These are phyloP conservation scores for Prunus padus DNA, from an alignment of 306 rosid species.

Conservation along the genomic window DNA sequence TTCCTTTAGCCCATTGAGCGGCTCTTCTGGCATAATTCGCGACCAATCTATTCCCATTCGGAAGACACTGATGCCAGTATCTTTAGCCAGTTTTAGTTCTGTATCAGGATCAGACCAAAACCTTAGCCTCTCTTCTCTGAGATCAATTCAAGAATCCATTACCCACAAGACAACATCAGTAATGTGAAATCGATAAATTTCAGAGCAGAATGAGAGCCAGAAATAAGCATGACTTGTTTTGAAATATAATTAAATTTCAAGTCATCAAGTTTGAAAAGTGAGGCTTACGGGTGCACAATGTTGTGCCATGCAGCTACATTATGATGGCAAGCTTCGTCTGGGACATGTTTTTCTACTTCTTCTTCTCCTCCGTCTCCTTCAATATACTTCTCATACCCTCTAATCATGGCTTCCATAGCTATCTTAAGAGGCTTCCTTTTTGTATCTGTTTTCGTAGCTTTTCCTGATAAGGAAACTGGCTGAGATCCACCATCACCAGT, in stretches of 20 bases:
- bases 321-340: slow-evolving; percentile 42
- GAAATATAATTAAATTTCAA: slow-evolving; percentile 12
- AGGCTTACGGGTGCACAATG: slow-evolving; percentile 77
- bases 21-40: slow-evolving; percentile 83
- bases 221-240: not conserved
- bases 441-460: slow-evolving; percentile 27
- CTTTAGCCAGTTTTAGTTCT: slow-evolving; percentile 81
- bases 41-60: slow-evolving; percentile 99
- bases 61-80: slow-evolving; percentile 76
- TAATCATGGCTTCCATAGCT: slow-evolving; percentile 90
- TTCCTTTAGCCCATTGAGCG: slow-evolving; percentile 57
- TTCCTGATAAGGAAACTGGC: slow-evolving; percentile 32
- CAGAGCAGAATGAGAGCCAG: not conserved
- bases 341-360: slow-evolving; percentile 28
- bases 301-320: slow-evolving; percentile 98
- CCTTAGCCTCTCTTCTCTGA: slow-evolving; percentile 92
- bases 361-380: slow-evolving; percentile 44
- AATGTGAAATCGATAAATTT: not conserved
- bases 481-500: slow-evolving; percentile 80
- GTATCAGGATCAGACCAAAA: slow-evolving; percentile 99
- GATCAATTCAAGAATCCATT: slow-evolving; percentile 35
- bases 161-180: slow-evolving; percentile 12
- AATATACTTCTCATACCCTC: slow-evolving; percentile 64
- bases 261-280: not conserved
- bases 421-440: slow-evolving; percentile 69